Evolutionary conservation across 805 yeast species (phyloP).

Genomic region (Crinitomyces ghanaensis): DNA sequence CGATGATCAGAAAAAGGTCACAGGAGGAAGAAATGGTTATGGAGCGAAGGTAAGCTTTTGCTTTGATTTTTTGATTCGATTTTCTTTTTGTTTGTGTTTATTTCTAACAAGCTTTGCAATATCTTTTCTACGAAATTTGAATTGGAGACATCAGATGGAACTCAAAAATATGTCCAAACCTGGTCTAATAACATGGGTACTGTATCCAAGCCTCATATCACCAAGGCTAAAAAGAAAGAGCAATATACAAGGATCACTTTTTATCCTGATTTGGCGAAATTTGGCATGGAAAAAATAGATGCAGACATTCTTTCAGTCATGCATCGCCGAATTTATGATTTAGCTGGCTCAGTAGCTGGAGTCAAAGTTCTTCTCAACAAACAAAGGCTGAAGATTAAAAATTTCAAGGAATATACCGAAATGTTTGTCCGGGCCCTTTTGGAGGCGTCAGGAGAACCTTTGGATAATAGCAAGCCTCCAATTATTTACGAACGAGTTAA

Average conservation of each 20-base stretch:
- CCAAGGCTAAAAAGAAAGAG: constrained; percentile 38
- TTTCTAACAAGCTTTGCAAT: constrained; percentile 49
- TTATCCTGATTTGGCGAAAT: constrained; percentile 75
- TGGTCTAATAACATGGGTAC: constrained; percentile 84
- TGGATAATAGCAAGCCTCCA: constrained; percentile 36
- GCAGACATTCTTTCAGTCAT: constrained; percentile 73
- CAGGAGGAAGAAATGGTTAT: constrained; percentile 97
- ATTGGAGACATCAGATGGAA: constrained; percentile 79
- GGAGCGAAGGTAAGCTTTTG: constrained; percentile 69
- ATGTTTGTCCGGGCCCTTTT: constrained; percentile 72
- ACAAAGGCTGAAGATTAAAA: constrained; percentile 51
- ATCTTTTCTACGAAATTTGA: constrained; percentile 82
- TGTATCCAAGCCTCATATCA: constrained; percentile 66
- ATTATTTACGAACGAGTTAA: constrained; percentile 71
- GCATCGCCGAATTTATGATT: constrained; percentile 87
- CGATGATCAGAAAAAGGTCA: constrained; percentile 88
- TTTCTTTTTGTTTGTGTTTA: not conserved
- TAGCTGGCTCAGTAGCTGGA: constrained; percentile 87
- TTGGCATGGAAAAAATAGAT: constrained; percentile 77
- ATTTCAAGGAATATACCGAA: constrained; percentile 80
- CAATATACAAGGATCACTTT: constrained; percentile 84
- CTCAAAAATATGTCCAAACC: constrained; percentile 57
- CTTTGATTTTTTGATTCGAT: not conserved
- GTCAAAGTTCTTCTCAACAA: constrained; percentile 71
- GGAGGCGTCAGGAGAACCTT: constrained; percentile 29